Evolutionary conservation across 2,329 filamentous ascomycete species (phyloP).

Genomic region (Trichoderma pleuroti): DNA sequence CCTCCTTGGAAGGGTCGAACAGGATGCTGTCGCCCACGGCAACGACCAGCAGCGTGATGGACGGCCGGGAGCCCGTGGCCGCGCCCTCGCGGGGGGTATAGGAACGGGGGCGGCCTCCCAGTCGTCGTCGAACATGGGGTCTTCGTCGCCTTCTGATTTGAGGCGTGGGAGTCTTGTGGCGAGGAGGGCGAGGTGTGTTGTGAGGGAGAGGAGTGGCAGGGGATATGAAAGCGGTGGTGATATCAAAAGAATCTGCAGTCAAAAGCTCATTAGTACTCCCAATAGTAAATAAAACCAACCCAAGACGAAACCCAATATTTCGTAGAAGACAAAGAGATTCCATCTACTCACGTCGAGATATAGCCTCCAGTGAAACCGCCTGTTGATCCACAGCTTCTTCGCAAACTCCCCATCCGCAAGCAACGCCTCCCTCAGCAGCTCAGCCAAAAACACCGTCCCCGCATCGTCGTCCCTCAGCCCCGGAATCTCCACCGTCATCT

Average conservation of each 20-base stretch:
- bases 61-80: conserved; percentile 55
- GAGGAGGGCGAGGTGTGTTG: conserved; percentile 88
- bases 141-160: conserved; percentile 87
- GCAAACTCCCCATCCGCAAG: conserved; percentile 67
- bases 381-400: conserved; percentile 79
- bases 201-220: conserved; percentile 85
- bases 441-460: conserved; percentile 77
- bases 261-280: not conserved
- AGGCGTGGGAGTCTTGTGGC: conserved; percentile 79
- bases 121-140: conserved; percentile 96
- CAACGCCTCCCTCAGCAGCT: conserved; percentile 86
- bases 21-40: conserved; percentile 83
- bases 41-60: conserved; percentile 87
- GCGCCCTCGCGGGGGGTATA: conserved; percentile 63
- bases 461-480: conserved; percentile 89
- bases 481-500: conserved; percentile 87
- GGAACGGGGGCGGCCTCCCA: conserved; percentile 77
- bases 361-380: conserved; percentile 91
- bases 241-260: conserved; percentile 76
- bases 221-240: conserved; percentile 93
- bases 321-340: not conserved
- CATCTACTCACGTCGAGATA: conserved; percentile 76
- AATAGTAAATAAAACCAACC: not conserved
- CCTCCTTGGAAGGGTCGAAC: conserved; percentile 88
- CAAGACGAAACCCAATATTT: not conserved